Evolutionary conservation across 495 filamentous ascomycete genomes (phyloP).

Genomic region (Hypoxylon rickii): DNA sequence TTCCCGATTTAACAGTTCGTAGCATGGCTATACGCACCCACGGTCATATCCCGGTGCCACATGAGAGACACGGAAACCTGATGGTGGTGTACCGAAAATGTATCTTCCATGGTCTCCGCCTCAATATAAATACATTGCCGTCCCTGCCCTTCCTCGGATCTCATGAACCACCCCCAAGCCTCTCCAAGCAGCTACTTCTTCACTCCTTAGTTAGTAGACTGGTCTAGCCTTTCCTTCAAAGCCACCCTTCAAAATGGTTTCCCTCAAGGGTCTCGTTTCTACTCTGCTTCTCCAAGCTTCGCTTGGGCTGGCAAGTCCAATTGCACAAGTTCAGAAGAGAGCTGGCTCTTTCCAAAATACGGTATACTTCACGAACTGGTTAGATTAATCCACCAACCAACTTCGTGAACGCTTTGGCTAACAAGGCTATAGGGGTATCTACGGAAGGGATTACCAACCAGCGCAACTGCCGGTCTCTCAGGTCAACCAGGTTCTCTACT

Average conservation of each 20-base stretch:
- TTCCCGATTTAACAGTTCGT: slow-evolving; percentile 12
- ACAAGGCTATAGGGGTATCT: slow-evolving; percentile 68
- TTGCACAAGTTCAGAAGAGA: slow-evolving; percentile 21
- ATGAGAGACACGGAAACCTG: slow-evolving; percentile 23
- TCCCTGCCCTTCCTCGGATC: neutral
- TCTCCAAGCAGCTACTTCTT: neutral
- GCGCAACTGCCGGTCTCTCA: slow-evolving; percentile 78
- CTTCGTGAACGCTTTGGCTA: slow-evolving; percentile 1
- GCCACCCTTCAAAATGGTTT: slow-evolving; percentile 31
- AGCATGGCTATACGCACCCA: slow-evolving; percentile 8
- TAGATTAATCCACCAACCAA: neutral
- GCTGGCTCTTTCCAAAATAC: slow-evolving; percentile 45
- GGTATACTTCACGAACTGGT: slow-evolving; percentile 57
- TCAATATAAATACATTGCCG: slow-evolving; percentile 22
- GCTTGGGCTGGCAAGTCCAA: slow-evolving; percentile 26
- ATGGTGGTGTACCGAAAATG: slow-evolving; percentile 8
- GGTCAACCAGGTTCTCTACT: slow-evolving; percentile 85
- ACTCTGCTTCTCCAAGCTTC: slow-evolving; percentile 36
- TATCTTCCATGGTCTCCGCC: neutral
- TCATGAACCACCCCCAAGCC: neutral
- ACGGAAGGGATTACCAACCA: slow-evolving; percentile 79
- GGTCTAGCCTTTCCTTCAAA: slow-evolving; percentile 14
- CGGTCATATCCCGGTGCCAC: slow-evolving; percentile 29
- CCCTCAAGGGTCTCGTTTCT: slow-evolving; percentile 25
- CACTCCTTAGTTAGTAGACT: slow-evolving; percentile 22